Evolutionary conservation across 2,329 filamentous ascomycete genomes (phyloP).

Genomic region (Stagonosporopsis cucurbitacearum): DNA sequence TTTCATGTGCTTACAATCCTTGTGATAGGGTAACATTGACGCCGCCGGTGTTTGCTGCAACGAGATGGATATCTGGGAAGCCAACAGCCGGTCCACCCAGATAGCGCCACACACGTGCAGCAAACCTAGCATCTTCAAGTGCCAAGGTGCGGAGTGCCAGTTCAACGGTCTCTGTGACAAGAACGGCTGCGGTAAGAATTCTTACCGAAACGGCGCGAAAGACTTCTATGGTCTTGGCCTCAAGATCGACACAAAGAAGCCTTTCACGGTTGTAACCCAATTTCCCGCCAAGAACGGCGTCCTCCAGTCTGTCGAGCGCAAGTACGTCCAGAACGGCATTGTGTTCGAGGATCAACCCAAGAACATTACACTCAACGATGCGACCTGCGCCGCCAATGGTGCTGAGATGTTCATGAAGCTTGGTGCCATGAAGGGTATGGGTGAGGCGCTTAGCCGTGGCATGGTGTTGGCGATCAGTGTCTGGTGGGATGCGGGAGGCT

Average conservation of each 20-base stretch:
- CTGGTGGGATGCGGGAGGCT: slow-evolving; percentile 61
- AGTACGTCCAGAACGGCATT: slow-evolving; percentile 69
- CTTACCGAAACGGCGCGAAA: slow-evolving; percentile 36
- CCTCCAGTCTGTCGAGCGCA: slow-evolving; percentile 67
- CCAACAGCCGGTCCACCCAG: slow-evolving; percentile 55
- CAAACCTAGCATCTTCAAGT: slow-evolving; percentile 52
- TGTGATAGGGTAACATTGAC: slow-evolving; percentile 50
- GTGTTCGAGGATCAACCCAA: slow-evolving; percentile 63
- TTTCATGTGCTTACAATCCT: slow-evolving; percentile 46
- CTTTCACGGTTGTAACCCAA: slow-evolving; percentile 71
- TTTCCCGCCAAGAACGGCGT: slow-evolving; percentile 66
- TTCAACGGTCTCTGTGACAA: slow-evolving; percentile 45
- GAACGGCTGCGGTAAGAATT: slow-evolving; percentile 46
- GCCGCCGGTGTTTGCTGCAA: slow-evolving; percentile 59
- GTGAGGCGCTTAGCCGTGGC: slow-evolving; percentile 55
- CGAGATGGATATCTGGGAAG: slow-evolving; percentile 64
- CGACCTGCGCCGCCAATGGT: slow-evolving; percentile 37
- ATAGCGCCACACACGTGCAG: slow-evolving; percentile 60
- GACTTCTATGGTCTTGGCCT: slow-evolving; percentile 37
- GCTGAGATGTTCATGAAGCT: slow-evolving; percentile 42
- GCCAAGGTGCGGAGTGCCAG: slow-evolving; percentile 51
- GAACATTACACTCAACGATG: slow-evolving; percentile 43
- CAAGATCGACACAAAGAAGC: slow-evolving; percentile 65
- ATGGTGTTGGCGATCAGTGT: slow-evolving; percentile 63
- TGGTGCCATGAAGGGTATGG: slow-evolving; percentile 56